A percentile compares a stretch with the other conserved stretches of the same genome.
phyloP scores from a whole-genome alignment of 768 basidiomycete species.

The Suillus paluster region DNA sequence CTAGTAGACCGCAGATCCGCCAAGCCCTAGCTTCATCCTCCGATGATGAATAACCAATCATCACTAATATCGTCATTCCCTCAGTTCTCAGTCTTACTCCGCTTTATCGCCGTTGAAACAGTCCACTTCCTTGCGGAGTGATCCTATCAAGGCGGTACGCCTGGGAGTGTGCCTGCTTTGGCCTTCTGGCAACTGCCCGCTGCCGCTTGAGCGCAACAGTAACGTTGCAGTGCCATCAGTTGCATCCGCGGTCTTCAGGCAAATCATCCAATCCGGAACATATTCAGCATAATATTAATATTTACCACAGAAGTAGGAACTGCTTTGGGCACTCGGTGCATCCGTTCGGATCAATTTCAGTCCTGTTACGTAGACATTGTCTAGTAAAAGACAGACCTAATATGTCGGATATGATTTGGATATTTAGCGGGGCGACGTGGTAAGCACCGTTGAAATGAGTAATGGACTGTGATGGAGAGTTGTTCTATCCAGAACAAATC shows the following conservation, averaged over 20 bases:
- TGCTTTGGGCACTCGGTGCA: neutral
- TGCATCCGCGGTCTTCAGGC: constrained; percentile 27
- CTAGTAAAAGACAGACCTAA: no score
- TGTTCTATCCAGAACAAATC: no score
- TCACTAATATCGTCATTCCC: constrained; percentile 52
- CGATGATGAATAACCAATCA: constrained; percentile 57
- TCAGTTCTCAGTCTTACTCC: constrained; percentile 25
- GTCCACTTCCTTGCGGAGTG: constrained; percentile 68
- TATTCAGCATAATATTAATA: constrained; percentile 37
- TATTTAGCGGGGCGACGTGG: no score
- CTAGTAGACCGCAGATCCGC: neutral
- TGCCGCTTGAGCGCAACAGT: constrained; percentile 53
- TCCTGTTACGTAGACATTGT: no score
- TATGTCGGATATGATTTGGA: no score
- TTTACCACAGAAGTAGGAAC: neutral
- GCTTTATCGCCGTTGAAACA: constrained; percentile 60
- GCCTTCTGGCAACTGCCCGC: constrained; percentile 43
- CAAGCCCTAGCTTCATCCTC: constrained; percentile 51
- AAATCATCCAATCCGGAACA: constrained; percentile 68
- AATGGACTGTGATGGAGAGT: no score
- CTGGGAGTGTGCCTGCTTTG: constrained; percentile 51
- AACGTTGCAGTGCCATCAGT: constrained; percentile 46
- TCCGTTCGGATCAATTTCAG: neutral
- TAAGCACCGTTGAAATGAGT: no score
- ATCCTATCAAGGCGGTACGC: constrained; percentile 63